Percentiles rank a stretch among this genome's conserved stretches.
These are phyloP conservation scores for Colletotrichum echinochloae DNA, from an alignment of 2,329 filamentous ascomycete species.

Conservation along the genomic window DNA sequence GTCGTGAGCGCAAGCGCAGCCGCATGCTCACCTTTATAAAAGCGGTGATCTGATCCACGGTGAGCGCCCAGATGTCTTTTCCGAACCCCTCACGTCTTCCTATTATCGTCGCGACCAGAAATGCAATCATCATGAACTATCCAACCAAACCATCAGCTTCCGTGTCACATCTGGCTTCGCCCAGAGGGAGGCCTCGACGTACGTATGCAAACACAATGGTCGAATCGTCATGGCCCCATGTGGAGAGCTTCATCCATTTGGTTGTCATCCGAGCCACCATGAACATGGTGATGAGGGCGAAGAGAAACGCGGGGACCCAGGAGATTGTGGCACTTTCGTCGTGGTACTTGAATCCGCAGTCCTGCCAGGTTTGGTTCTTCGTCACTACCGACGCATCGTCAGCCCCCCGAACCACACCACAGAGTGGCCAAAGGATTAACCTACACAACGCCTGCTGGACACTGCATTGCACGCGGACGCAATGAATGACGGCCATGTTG, in stretches of 20 bases:
- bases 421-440: neutral
- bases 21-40: constrained; percentile 4
- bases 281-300: constrained; percentile 5
- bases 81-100: constrained; percentile 12
- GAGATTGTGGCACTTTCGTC: neutral
- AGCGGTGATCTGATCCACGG: constrained; percentile 5
- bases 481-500: constrained; percentile 35
- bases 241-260: constrained; percentile 17
- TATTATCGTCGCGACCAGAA: constrained; percentile 12
- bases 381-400: neutral
- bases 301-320: constrained; percentile 26
- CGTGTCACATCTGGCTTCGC: neutral
- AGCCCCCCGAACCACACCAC: neutral
- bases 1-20: neutral
- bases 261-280: neutral
- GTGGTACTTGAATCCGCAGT: constrained; percentile 24
- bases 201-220: constrained; percentile 32
- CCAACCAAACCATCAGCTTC: neutral
- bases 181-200: neutral
- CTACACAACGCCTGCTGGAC: constrained; percentile 32
- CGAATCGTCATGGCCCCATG: constrained; percentile 32
- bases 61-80: constrained; percentile 30
- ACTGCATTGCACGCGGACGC: constrained; percentile 31
- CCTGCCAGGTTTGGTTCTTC: constrained; percentile 31
- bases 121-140: constrained; percentile 32